phyloP scores from a whole-genome alignment of 768 basidiomycete species.

The Amanita subjunquillea region DNA sequence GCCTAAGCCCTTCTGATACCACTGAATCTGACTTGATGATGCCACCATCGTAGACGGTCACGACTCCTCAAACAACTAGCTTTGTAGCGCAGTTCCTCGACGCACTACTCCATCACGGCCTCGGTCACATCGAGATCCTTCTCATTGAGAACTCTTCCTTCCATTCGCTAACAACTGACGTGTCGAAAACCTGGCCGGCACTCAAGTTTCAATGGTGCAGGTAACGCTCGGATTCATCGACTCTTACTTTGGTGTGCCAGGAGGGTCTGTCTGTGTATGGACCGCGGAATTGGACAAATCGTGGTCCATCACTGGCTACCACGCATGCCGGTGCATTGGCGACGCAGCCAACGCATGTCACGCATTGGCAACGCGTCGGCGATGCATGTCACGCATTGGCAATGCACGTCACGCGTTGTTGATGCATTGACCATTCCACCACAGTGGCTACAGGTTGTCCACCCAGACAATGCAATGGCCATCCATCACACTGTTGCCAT shows the following conservation, averaged over 20 bases:
- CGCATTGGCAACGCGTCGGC: no score
- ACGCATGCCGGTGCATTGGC: no score
- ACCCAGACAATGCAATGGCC: no score
- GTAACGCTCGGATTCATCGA: not conserved
- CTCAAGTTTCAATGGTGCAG: not conserved
- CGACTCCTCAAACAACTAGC: slow-evolving; percentile 4
- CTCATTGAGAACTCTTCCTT: not conserved
- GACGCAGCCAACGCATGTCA: no score
- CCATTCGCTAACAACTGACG: not conserved
- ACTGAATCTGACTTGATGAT: slow-evolving; percentile 20
- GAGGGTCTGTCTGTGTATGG: slow-evolving; percentile 24
- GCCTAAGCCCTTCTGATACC: slow-evolving; percentile 6
- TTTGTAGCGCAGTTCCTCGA: slow-evolving; percentile 14
- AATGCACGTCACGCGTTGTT: no score
- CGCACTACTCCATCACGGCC: slow-evolving; percentile 11
- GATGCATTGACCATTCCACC: no score
- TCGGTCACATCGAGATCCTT: slow-evolving; percentile 5
- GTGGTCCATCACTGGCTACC: no score
- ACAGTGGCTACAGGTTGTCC: no score
- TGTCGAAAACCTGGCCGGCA: not conserved
- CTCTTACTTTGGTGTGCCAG: slow-evolving; percentile 21
- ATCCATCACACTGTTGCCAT: no score
- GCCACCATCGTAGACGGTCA: slow-evolving; percentile 7
- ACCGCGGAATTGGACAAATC: no score
- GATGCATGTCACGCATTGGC: no score